These are phyloP conservation scores for Curvularia eragrostidis DNA, from an alignment of 2,329 filamentous ascomycete species.

Conservation along the genomic window DNA sequence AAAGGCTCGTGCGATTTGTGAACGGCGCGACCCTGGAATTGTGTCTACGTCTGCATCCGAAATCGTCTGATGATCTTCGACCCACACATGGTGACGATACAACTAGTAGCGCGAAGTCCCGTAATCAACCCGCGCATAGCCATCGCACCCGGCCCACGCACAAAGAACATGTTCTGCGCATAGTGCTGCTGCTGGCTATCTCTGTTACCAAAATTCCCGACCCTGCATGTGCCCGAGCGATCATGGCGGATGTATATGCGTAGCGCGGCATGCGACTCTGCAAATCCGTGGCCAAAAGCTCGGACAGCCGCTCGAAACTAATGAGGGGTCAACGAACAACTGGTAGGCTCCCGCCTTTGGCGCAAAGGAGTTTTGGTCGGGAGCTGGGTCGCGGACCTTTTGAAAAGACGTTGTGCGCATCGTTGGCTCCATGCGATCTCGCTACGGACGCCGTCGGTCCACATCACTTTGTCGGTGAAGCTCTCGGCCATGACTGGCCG, in stretches of 20 bases:
- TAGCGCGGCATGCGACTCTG: conserved; percentile 39
- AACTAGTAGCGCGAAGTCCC: conserved; percentile 19
- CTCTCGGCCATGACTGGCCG: conserved; percentile 30
- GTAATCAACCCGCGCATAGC: conserved; percentile 13
- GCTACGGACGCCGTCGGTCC: conserved; percentile 38
- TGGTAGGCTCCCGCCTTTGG: conserved; percentile 36
- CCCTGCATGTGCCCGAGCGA: conserved; percentile 41
- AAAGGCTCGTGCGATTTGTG: conserved; percentile 13
- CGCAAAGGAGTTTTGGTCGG: conserved; percentile 31
- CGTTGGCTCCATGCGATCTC: conserved; percentile 28
- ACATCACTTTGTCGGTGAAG: conserved; percentile 42
- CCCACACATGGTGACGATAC: conserved; percentile 22
- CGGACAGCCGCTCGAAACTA: conserved; percentile 36
- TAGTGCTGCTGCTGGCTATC: conserved; percentile 18
- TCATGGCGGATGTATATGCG: conserved; percentile 36
- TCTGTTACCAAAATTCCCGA: conserved; percentile 19
- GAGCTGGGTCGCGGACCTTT: conserved; percentile 30
- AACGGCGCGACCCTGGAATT: conserved; percentile 15
- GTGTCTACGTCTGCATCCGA: conserved; percentile 13
- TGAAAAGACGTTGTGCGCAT: conserved; percentile 26
- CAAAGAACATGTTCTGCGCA: conserved; percentile 3
- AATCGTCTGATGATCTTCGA: conserved; percentile 16
- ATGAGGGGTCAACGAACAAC: conserved; percentile 37
- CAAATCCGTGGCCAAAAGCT: conserved; percentile 28
- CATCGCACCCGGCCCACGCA: conserved; percentile 10